Evolutionary conservation across 768 basidiomycete genomes (phyloP).

Genomic region (Mrakia gelida): DNA sequence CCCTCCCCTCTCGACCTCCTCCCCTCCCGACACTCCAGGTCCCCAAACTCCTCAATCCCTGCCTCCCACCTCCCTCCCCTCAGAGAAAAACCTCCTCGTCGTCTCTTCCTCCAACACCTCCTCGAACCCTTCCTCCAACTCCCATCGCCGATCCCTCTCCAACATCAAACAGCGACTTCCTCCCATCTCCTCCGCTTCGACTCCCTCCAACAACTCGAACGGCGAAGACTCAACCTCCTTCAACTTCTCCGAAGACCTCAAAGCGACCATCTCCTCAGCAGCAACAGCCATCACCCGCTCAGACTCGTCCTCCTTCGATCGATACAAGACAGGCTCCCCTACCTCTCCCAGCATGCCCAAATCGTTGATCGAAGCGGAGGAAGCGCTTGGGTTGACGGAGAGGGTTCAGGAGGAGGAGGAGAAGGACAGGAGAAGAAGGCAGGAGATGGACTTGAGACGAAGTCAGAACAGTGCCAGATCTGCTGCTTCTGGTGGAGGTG

Average conservation of each 20-base stretch:
- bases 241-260: not conserved
- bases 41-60: not conserved
- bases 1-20: not conserved
- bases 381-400: not conserved
- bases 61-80: not conserved
- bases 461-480: too few relatives aligned
- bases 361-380: not conserved
- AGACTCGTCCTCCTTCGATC: not conserved
- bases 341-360: not conserved
- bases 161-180: too few relatives aligned
- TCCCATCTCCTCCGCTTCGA: not conserved
- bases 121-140: not conserved
- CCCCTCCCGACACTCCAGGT: constrained; percentile 1
- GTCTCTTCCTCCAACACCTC: too few relatives aligned
- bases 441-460: not conserved
- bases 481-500: not conserved
- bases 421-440: not conserved
- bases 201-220: not conserved
- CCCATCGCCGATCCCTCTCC: not conserved
- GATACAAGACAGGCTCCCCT: not conserved
- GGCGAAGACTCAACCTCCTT: not conserved
- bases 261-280: not conserved
- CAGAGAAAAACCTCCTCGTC: not conserved
- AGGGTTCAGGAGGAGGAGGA: not conserved
- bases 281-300: not conserved